Percentiles rank a stretch among this genome's conserved stretches.
phyloP scores from a whole-genome alignment of 805 yeast species.

The Yamadazyma nakazawae region DNA sequence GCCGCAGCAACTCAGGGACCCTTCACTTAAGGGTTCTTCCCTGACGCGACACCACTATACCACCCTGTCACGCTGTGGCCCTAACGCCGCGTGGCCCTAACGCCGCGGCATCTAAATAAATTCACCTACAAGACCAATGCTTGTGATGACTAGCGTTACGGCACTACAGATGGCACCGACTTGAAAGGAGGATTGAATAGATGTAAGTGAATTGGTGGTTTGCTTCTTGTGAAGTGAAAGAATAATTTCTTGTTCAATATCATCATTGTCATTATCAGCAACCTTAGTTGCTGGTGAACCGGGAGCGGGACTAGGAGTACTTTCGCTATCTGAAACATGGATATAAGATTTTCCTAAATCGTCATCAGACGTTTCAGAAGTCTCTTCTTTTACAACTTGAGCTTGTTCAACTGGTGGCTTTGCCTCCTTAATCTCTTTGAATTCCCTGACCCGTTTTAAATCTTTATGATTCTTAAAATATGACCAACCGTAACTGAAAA shows the following conservation, averaged over 20 bases:
- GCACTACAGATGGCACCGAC: conserved; percentile 43
- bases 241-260: conserved; percentile 24
- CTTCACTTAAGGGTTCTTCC: no score
- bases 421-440: not conserved
- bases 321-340: conserved; percentile 40
- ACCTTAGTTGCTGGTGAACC: conserved; percentile 8
- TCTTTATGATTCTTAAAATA: conserved; percentile 15
- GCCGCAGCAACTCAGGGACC: no score
- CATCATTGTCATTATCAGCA: conserved; percentile 10
- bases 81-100: no score
- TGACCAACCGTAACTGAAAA: conserved; percentile 33
- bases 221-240: conserved; percentile 31
- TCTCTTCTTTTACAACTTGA: not conserved
- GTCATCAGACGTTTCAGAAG: conserved; percentile 13
- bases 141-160: conserved; percentile 45
- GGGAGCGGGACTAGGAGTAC: conserved; percentile 12
- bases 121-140: conserved; percentile 60
- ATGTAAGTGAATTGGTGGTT: conserved; percentile 21
- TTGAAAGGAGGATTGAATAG: conserved; percentile 34
- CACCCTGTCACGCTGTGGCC: no score
- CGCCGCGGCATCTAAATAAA: conserved; percentile 1
- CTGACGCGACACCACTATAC: no score
- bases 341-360: conserved; percentile 39
- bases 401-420: not conserved
- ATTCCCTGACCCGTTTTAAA: conserved; percentile 16